phyloP scores from a whole-genome alignment of 805 yeast species.

The Wickerhamiella azymoides region DNA sequence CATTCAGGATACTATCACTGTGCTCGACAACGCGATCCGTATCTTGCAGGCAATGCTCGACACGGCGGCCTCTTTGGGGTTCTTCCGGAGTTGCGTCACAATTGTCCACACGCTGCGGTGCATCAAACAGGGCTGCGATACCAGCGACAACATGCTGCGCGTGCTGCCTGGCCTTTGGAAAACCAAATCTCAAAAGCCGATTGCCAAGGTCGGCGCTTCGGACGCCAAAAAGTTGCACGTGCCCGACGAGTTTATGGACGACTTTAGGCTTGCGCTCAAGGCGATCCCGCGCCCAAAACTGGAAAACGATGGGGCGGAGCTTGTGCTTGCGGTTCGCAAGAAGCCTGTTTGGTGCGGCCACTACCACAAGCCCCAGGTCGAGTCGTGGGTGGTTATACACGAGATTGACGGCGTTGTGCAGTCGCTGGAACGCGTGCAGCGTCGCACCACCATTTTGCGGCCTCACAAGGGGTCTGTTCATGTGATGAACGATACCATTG shows the following conservation, averaged over 20 bases:
- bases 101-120: conserved; percentile 67
- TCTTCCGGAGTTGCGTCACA: conserved; percentile 42
- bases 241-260: conserved; percentile 29
- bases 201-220: conserved; percentile 23
- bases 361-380: conserved; percentile 84
- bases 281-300: conserved; percentile 48
- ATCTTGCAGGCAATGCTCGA: conserved; percentile 86
- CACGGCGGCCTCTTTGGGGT: conserved; percentile 74
- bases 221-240: conserved; percentile 32
- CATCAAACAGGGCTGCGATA: conserved; percentile 52
- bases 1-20: conserved; percentile 83
- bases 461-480: conserved; percentile 10
- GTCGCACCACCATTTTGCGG: conserved; percentile 25
- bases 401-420: conserved; percentile 38
- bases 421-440: conserved; percentile 64
- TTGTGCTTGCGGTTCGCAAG: conserved; percentile 25
- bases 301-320: conserved; percentile 11
- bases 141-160: conserved; percentile 12
- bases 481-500: conserved; percentile 19
- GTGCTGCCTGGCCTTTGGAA: conserved; percentile 16
- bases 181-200: conserved; percentile 10
- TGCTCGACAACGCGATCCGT: conserved; percentile 87
- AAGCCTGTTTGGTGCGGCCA: conserved; percentile 55
- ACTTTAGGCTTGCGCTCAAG: conserved; percentile 39
- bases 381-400: conserved; percentile 78